Conservation (phyloP, 75 land plant genomes). For the Cryptomeria japonica region DNA sequence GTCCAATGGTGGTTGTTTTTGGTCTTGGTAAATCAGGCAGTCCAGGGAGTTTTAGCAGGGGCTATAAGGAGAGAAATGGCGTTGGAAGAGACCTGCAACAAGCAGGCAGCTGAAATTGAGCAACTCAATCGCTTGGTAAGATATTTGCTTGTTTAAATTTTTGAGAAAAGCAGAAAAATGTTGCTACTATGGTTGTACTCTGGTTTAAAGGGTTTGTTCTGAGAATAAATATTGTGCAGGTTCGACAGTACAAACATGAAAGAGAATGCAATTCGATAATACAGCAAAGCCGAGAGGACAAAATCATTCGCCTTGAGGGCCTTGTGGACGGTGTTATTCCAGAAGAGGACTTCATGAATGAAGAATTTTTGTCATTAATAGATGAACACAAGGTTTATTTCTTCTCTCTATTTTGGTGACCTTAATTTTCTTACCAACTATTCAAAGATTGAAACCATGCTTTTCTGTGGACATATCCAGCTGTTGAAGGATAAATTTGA, state of each 20-base stretch:
- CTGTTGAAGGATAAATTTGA: constrained; percentile 81
- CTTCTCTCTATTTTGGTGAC: background rate
- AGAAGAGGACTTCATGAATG: constrained; percentile 69
- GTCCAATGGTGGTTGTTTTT: background rate
- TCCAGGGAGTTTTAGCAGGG: constrained; percentile 82
- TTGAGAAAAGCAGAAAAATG: background rate
- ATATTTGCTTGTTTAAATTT: constrained; percentile 8
- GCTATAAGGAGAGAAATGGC: constrained; percentile 90
- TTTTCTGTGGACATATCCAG: constrained; percentile 33
- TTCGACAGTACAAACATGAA: constrained; percentile 91
- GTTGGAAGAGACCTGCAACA: constrained; percentile 65
- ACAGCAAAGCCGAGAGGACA: constrained; percentile 80
- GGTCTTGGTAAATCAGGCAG: constrained; percentile 42
- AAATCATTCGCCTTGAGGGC: constrained; percentile 79
- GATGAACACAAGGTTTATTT: constrained; percentile 76
- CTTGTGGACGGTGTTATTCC: constrained; percentile 90
- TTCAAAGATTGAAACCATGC: background rate
- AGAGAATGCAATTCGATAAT: constrained; percentile 81
- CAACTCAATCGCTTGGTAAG: constrained; percentile 85
- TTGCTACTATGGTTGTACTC: background rate
- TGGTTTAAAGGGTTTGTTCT: background rate
- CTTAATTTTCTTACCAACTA: background rate
- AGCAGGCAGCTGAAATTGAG: constrained; percentile 76
- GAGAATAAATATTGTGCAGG: constrained; percentile 33
- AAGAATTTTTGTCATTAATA: constrained; percentile 65